These are phyloP conservation scores for Dendrobium catenatum DNA, from an alignment of 106 monocot species.

Conservation along the genomic window DNA sequence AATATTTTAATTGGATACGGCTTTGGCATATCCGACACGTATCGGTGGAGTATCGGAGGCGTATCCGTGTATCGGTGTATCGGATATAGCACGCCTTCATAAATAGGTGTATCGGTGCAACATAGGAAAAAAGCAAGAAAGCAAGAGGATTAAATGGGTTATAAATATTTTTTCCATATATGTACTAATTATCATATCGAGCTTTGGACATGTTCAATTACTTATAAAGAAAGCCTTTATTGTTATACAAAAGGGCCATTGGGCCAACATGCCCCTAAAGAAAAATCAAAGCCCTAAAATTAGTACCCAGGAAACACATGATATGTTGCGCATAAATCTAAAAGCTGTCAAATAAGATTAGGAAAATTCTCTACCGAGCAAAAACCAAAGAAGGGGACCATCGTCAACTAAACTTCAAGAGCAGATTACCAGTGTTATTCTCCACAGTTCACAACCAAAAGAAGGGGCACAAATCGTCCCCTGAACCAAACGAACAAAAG, in stretches of 20 bases:
- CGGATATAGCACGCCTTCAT: too few relatives aligned
- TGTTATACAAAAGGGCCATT: background rate
- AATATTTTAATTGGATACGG: too few relatives aligned
- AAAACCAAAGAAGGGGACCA: background rate
- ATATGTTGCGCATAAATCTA: background rate
- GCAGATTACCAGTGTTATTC: background rate
- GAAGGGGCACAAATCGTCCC: background rate
- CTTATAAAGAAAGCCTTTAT: background rate
- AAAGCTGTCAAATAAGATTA: background rate
- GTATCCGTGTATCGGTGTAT: too few relatives aligned
- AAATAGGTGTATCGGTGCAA: too few relatives aligned
- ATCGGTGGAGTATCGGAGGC: too few relatives aligned
- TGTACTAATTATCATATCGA: background rate
- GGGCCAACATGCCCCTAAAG: background rate
- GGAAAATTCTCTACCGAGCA: background rate
- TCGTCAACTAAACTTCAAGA: background rate
- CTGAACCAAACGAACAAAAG: background rate
- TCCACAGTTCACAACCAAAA: background rate
- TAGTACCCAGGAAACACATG: background rate
- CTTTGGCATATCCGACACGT: too few relatives aligned
- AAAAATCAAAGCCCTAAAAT: background rate
- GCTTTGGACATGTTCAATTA: background rate
- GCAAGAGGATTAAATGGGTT: background rate
- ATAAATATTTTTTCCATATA: background rate
- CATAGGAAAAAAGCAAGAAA: background rate